Conservation (phyloP, 352 stramenopile genomes). For the Phytophthora ramorum region DNA sequence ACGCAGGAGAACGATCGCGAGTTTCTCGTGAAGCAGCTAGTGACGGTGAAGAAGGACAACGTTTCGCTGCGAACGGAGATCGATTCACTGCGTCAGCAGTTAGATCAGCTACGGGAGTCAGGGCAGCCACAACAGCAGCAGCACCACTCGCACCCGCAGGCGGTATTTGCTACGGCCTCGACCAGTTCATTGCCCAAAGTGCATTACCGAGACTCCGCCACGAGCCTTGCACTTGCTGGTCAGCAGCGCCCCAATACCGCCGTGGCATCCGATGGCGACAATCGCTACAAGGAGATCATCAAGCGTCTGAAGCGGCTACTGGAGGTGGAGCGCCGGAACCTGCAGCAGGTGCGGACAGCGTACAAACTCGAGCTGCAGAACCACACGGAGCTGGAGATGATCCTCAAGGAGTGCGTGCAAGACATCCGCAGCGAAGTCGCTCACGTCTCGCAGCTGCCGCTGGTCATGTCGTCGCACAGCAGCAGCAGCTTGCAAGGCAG, state of each 20-base stretch:
- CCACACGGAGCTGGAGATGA: constrained; percentile 82
- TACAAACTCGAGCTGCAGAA: constrained; percentile 81
- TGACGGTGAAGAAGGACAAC: constrained; percentile 93
- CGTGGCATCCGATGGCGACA: constrained; percentile 56
- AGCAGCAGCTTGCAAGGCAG: constrained; percentile 22
- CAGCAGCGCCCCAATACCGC: constrained; percentile 37
- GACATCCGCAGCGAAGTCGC: constrained; percentile 78
- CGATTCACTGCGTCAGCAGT: constrained; percentile 57
- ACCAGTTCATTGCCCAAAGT: constrained; percentile 53
- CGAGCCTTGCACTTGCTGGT: constrained; percentile 19
- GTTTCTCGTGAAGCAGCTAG: constrained; percentile 93
- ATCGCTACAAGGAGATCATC: constrained; percentile 94
- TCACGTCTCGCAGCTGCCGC: constrained; percentile 36
- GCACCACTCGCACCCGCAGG: constrained; percentile 30
- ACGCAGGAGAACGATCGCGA: constrained; percentile 94
- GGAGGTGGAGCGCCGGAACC: constrained; percentile 84
- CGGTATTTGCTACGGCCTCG: constrained; percentile 35
- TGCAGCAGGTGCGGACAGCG: constrained; percentile 76
- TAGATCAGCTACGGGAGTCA: constrained; percentile 56
- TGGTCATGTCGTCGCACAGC: constrained; percentile 18
- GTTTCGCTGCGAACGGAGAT: constrained; percentile 72
- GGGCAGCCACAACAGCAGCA: constrained; percentile 40
- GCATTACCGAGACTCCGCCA: constrained; percentile 28
- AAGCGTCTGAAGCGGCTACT: constrained; percentile 91
- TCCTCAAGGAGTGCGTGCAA: constrained; percentile 84